Base-by-base conservation (phyloP, 225 moss, liverwort and hornwort species). In the Climacium dendroides region DNA sequence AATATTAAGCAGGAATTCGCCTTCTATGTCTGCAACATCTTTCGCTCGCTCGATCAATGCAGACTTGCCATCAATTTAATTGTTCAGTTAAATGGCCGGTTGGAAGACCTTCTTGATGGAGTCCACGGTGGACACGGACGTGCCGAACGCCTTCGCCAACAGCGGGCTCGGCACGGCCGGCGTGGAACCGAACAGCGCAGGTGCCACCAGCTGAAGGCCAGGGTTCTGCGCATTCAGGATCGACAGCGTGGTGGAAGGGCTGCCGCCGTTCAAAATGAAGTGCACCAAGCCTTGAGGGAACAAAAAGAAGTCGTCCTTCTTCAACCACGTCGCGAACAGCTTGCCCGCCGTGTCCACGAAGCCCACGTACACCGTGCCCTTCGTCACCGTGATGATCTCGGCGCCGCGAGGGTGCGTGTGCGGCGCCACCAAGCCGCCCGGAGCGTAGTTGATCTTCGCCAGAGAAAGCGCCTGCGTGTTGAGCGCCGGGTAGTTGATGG, bases 401-500 rank as follows among this genome's bases (percentile, higher is more conserved):
- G 89, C 59, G 50, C 72, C 89, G 15, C 86, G 60, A 3, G 89
- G 89, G 79, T 90, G 89, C 26, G 89, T 90, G 76, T 87, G 89
- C 25, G 87, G 78, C 11, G 89, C 60, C 54, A 90, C 87, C 60
- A 90, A 50, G 6, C 89, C 89, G 4, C 90, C 75, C 69, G 74
- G 78, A 62, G 65, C 87, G 73, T 83, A 86, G 83, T 90, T 86
- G 83, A 90, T 78, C 60, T 83, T 82, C 2, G 87, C 90, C 19
- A 90, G 53, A 23, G 86, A 34, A 47, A 90, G 72, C 8, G 87
- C 73, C 55, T 62, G 90, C 28, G 83, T 90, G 80, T 92, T 92
- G 50, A 92, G 91, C 18, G 59, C 90, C 7, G 92, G 86, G 90
- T 90, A 92, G 92, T 90, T 90, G 24, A 92, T 88, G 53, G 60